Conservation (phyloP, 257 asterid species). For the Capsicum chinense region DNA sequence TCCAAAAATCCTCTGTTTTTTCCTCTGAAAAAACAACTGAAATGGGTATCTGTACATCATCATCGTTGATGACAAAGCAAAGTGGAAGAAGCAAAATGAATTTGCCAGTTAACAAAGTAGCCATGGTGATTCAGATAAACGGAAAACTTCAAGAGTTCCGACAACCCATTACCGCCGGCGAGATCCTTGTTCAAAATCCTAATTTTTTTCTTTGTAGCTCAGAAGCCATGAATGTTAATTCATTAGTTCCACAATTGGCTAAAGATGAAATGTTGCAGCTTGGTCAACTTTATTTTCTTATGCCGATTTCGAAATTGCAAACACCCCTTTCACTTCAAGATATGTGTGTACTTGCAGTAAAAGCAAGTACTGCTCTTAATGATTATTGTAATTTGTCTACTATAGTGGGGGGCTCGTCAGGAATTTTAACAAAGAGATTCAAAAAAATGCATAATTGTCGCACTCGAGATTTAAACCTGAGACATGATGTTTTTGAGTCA, state of each 20-base stretch:
- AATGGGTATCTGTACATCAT: constrained; percentile 28
- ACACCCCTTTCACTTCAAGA: constrained; percentile 42
- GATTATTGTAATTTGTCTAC: not conserved
- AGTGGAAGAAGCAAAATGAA: constrained; percentile 1
- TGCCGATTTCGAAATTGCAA: constrained; percentile 34
- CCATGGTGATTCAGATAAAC: constrained; percentile 35
- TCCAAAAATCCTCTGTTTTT: not conserved
- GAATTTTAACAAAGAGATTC: not conserved
- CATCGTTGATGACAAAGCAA: constrained; percentile 32
- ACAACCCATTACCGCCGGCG: constrained; percentile 34
- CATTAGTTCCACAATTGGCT: constrained; percentile 28
- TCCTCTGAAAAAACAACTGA: not conserved
- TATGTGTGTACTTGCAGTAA: constrained; percentile 47
- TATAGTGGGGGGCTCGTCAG: not conserved
- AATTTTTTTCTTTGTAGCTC: constrained; percentile 44
- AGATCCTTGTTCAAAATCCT: constrained; percentile 24
- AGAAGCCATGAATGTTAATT: constrained; percentile 44
- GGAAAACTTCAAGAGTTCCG: constrained; percentile 37
- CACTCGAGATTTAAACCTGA: not conserved
- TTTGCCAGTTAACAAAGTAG: constrained; percentile 22
- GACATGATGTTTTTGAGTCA: not conserved
- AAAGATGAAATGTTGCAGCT: constrained; percentile 37
- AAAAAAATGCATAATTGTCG: not conserved
- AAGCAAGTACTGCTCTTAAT: constrained; percentile 39
- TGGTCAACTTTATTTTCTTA: constrained; percentile 47